Conservation (phyloP, 2,329 filamentous ascomycete genomes). For the Geosmithia putterillii region DNA sequence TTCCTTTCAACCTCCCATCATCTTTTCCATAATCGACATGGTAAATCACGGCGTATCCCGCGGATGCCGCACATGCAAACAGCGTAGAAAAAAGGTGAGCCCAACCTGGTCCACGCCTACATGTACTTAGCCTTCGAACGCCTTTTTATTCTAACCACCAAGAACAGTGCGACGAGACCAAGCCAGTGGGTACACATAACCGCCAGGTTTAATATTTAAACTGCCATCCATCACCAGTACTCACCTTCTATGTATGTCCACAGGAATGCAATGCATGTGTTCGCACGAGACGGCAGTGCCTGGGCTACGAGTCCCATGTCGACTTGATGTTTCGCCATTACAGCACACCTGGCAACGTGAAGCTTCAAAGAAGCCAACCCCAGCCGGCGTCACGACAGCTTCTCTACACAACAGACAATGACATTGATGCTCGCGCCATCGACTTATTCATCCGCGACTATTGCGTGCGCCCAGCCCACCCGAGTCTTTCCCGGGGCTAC, state of each 20-base stretch:
- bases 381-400: background rate
- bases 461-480: background rate
- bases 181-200: background rate
- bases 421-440: background rate
- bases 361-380: background rate
- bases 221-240: background rate
- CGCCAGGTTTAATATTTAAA: background rate
- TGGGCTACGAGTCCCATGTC: background rate
- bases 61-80: background rate
- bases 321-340: background rate
- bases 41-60: background rate
- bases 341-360: background rate
- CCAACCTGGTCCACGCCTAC: no score
- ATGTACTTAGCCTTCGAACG: background rate
- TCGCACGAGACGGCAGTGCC: background rate
- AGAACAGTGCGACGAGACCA: background rate
- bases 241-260: background rate
- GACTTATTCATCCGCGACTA: background rate
- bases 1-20: no score
- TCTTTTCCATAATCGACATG: no score
- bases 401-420: background rate
- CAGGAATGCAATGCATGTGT: background rate
- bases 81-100: background rate
- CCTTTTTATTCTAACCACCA: background rate
- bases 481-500: background rate